Conservation (phyloP, 768 basidiomycete genomes). For the Pulveroboletus ravenelii region DNA sequence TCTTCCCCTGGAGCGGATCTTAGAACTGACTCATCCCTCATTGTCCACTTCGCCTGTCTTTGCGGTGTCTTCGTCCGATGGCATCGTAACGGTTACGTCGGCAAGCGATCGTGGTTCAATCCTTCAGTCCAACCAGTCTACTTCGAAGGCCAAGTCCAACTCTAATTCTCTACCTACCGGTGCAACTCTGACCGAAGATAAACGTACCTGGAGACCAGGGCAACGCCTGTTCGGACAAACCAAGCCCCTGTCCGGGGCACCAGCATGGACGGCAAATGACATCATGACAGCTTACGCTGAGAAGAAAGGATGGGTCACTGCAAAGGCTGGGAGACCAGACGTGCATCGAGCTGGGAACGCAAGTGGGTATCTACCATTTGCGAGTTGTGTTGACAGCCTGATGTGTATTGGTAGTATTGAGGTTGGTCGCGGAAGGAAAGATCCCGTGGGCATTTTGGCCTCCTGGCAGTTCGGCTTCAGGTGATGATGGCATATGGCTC, state of each 20-base stretch:
- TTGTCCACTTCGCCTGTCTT: constrained; percentile 11
- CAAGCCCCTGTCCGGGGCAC: constrained; percentile 9
- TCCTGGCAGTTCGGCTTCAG: constrained; percentile 36
- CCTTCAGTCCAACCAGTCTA: neutral
- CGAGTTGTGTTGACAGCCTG: neutral
- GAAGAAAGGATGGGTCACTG: constrained; percentile 81
- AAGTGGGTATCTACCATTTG: constrained; percentile 47
- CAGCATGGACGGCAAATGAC: constrained; percentile 80
- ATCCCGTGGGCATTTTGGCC: constrained; percentile 88
- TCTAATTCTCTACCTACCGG: neutral
- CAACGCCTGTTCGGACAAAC: constrained; percentile 20
- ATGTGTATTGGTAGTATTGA: constrained; percentile 51
- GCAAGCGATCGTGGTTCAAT: neutral
- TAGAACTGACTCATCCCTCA: constrained; percentile 53
- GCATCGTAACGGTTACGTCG: neutral
- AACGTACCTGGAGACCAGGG: constrained; percentile 74
- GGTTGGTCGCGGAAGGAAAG: constrained; percentile 76
- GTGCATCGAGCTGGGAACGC: constrained; percentile 85
- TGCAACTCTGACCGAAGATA: constrained; percentile 42
- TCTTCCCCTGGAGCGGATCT: constrained; percentile 74
- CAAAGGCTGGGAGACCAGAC: constrained; percentile 87
- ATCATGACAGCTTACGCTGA: constrained; percentile 75
- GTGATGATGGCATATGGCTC: constrained; percentile 57
- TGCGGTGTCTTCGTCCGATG: neutral
- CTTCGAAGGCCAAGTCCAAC: neutral